These are phyloP conservation scores for Pichia scutulata DNA, from an alignment of 805 yeast genomes.

Conservation along the genomic window DNA sequence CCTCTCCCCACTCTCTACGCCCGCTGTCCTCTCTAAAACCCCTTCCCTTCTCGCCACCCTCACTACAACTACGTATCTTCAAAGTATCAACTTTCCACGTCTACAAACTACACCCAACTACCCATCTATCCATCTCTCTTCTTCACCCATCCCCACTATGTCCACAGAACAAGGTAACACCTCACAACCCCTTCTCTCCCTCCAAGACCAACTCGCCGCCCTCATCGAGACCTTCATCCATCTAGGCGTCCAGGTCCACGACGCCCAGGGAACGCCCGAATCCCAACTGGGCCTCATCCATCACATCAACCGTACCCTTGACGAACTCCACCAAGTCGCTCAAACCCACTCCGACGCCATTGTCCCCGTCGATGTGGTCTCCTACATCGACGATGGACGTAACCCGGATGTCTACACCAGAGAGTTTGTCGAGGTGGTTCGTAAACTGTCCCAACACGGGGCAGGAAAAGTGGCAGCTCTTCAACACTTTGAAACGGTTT, in stretches of 20 bases:
- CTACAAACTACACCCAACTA: not conserved
- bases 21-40: no score
- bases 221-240: constrained; percentile 78
- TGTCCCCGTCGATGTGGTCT: constrained; percentile 77
- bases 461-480: constrained; percentile 73
- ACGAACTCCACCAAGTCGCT: constrained; percentile 30
- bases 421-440: constrained; percentile 92
- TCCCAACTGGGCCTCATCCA: constrained; percentile 53
- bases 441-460: constrained; percentile 78
- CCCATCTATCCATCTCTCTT: no score
- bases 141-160: constrained; percentile 13
- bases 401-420: constrained; percentile 96
- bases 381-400: constrained; percentile 91
- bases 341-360: constrained; percentile 22
- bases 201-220: constrained; percentile 37
- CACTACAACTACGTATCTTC: no score
- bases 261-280: constrained; percentile 82
- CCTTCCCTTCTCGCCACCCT: no score
- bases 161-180: constrained; percentile 24
- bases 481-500: constrained; percentile 45
- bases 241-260: constrained; percentile 87
- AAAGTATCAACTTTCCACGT: no score
- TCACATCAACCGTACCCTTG: constrained; percentile 35
- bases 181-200: constrained; percentile 19
- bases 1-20: no score